Evolutionary conservation across 768 basidiomycete species (phyloP).

Genomic region (Pleurotus pulmonarius): DNA sequence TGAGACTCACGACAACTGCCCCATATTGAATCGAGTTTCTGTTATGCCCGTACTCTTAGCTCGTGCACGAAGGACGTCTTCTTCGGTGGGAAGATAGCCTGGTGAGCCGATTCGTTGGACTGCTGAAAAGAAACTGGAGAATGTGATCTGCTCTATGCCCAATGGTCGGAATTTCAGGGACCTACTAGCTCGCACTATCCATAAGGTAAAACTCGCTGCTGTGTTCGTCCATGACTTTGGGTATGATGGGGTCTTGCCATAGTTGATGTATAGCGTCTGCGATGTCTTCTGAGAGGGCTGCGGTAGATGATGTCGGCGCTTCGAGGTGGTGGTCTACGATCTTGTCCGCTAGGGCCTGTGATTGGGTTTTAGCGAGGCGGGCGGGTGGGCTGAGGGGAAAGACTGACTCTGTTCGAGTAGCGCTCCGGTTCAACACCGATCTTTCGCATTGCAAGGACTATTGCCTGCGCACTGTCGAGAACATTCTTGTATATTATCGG

Average conservation of each 20-base stretch:
- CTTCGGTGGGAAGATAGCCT: conserved; percentile 82
- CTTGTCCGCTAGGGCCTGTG: conserved; percentile 46
- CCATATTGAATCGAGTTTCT: conserved; percentile 80
- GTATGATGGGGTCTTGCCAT: conserved; percentile 67
- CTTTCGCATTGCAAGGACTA: conserved; percentile 84
- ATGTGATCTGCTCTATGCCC: background rate
- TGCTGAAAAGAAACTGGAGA: conserved; percentile 75
- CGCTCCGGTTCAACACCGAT: conserved; percentile 75
- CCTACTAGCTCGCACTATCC: conserved; percentile 91
- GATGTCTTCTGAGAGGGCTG: conserved; percentile 57
- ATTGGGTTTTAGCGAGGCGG: background rate
- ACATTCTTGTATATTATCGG: conserved; percentile 84
- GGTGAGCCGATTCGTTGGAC: conserved; percentile 78
- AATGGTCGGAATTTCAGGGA: conserved; percentile 13
- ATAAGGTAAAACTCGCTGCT: conserved; percentile 84
- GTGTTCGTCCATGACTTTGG: conserved; percentile 51
- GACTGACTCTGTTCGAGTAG: conserved; percentile 56
- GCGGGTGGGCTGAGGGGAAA: conserved; percentile 3
- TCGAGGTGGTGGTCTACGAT: conserved; percentile 59
- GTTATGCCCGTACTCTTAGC: conserved; percentile 88
- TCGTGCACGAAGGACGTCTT: conserved; percentile 84
- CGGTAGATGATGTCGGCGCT: conserved; percentile 26
- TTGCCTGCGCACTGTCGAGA: conserved; percentile 82
- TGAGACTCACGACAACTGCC: conserved; percentile 49
- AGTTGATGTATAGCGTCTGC: conserved; percentile 66